Percentiles rank a stretch among this genome's conserved stretches.
These are phyloP conservation scores for Globisporangium carolinianum DNA, from an alignment of 352 stramenopile species.

Conservation along the genomic window DNA sequence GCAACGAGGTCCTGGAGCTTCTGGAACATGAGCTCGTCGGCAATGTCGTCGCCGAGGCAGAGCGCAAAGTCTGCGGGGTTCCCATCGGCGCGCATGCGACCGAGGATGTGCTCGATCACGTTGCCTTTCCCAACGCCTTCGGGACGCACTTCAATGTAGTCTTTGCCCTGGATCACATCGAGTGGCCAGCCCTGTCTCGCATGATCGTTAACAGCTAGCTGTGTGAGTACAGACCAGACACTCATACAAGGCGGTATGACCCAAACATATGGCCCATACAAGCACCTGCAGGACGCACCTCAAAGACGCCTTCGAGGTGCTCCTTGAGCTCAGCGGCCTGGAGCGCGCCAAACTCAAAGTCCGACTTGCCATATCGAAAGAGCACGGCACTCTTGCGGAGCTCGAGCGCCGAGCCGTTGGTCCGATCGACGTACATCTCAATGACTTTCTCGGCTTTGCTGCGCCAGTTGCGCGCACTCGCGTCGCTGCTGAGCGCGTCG, in stretches of 20 bases:
- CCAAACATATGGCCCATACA: too few species aligned
- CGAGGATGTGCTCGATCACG: slow-evolving; percentile 91
- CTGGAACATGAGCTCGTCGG: slow-evolving; percentile 97
- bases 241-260: background rate
- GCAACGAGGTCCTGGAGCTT: slow-evolving; percentile 48
- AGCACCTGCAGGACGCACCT: background rate
- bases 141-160: slow-evolving; percentile 98
- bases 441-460: slow-evolving; percentile 95
- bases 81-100: slow-evolving; percentile 48
- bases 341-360: slow-evolving; percentile 97
- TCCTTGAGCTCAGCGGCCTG: slow-evolving; percentile 97
- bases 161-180: slow-evolving; percentile 83
- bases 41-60: slow-evolving; percentile 97
- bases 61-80: slow-evolving; percentile 93
- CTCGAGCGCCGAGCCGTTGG: slow-evolving; percentile 97
- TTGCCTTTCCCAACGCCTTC: slow-evolving; percentile 97
- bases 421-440: slow-evolving; percentile 96
- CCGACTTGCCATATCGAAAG: slow-evolving; percentile 98
- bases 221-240: background rate
- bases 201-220: background rate
- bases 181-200: slow-evolving; percentile 52
- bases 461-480: slow-evolving; percentile 84
- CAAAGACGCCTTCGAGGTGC: slow-evolving; percentile 92
- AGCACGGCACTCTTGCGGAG: slow-evolving; percentile 96
- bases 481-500: slow-evolving; percentile 52